These are phyloP conservation scores for Alternaria sp. DNA, from an alignment of 2,329 filamentous ascomycete genomes.

Conservation along the genomic window DNA sequence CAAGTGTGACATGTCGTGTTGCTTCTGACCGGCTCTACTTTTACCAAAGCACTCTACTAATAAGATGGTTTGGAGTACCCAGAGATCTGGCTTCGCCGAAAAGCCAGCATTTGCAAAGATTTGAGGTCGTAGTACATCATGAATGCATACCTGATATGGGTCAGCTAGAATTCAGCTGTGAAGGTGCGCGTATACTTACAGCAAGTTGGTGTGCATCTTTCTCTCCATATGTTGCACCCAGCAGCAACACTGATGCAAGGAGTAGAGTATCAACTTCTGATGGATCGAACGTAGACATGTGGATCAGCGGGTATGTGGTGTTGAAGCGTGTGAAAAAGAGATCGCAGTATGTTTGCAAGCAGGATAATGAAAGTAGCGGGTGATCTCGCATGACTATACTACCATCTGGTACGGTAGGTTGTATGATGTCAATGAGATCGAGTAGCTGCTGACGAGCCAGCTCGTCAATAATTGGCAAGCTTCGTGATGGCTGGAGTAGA, in stretches of 20 bases:
- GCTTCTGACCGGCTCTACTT: constrained; percentile 68
- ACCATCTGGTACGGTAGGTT: constrained; percentile 60
- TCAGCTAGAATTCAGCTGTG: constrained; percentile 1
- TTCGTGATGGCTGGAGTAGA: constrained; percentile 43
- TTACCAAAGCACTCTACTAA: constrained; percentile 73
- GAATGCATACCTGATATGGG: constrained; percentile 61
- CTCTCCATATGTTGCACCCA: constrained; percentile 69
- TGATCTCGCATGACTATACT: constrained; percentile 59
- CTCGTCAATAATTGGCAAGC: constrained; percentile 53
- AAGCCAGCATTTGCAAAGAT: constrained; percentile 68
- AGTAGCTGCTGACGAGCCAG: constrained; percentile 56
- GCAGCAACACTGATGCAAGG: constrained; percentile 63
- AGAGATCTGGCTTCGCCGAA: constrained; percentile 66
- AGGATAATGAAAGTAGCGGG: constrained; percentile 60
- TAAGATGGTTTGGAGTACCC: constrained; percentile 69
- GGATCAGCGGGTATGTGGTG: constrained; percentile 67
- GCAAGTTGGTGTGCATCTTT: constrained; percentile 68
- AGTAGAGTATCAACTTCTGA: constrained; percentile 61
- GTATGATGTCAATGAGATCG: constrained; percentile 61
- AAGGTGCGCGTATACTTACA: constrained; percentile 43
- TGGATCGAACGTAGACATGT: constrained; percentile 66
- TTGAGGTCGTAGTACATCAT: constrained; percentile 66
- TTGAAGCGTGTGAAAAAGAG: constrained; percentile 71
- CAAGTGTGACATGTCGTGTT: constrained; percentile 70
- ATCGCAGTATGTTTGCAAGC: constrained; percentile 66